phyloP scores from a whole-genome alignment of 306 rosid species.

The Cicer bijugum region DNA sequence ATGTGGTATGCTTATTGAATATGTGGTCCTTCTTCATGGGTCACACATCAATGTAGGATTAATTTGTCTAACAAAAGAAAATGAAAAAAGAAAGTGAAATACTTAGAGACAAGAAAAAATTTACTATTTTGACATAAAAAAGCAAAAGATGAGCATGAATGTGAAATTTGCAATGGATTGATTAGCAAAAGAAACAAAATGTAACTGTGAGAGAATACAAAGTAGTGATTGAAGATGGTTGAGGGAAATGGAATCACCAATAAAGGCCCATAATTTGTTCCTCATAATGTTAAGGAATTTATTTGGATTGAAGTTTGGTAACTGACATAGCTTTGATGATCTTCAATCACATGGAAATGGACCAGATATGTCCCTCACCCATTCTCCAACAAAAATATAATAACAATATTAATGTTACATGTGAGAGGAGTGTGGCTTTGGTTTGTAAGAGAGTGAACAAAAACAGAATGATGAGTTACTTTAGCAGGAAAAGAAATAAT shows the following conservation, averaged over 20 bases:
- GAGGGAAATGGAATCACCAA: constrained; percentile 85
- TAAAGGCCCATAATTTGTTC: constrained; percentile 68
- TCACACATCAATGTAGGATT: too few relatives aligned
- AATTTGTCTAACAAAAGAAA: too few relatives aligned
- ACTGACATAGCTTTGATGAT: constrained; percentile 65
- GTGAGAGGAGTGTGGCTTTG: constrained; percentile 8
- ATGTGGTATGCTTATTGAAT: too few relatives aligned
- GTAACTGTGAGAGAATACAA: constrained; percentile 82
- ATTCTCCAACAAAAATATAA: constrained; percentile 67
- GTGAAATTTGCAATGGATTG: constrained; percentile 19
- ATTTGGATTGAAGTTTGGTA: constrained; percentile 63
- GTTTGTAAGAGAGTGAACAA: constrained; percentile 28
- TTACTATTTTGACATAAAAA: not conserved
- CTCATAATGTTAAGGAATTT: constrained; percentile 72
- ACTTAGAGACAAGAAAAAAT: not conserved
- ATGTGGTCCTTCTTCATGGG: too few relatives aligned
- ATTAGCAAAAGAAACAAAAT: not conserved
- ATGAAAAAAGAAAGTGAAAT: too few relatives aligned
- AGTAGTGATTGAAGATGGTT: constrained; percentile 83
- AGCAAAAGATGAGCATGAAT: constrained; percentile 4
- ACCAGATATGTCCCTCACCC: constrained; percentile 66
- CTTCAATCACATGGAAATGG: constrained; percentile 69
- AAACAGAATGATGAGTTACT: constrained; percentile 15
- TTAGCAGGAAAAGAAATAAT: constrained; percentile 14
- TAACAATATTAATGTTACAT: constrained; percentile 12